Percentiles rank a stretch among this genome's conserved stretches.
phyloP scores from a whole-genome alignment of 768 basidiomycete species.

The Terana coerulea region DNA sequence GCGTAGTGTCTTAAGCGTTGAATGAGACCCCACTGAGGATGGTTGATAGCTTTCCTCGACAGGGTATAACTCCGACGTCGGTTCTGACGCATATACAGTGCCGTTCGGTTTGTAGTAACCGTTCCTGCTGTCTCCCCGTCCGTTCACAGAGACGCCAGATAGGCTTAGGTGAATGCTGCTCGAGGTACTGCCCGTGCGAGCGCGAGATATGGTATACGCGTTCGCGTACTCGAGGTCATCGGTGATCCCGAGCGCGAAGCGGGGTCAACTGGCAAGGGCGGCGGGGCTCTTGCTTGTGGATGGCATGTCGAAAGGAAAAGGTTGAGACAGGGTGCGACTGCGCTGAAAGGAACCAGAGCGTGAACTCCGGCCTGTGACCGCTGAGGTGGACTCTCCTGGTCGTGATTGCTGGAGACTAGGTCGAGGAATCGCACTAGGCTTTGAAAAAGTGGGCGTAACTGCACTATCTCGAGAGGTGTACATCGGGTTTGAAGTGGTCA shows the following conservation, averaged over 20 bases:
- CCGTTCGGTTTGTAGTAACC: conserved; percentile 21
- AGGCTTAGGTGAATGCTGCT: conserved; percentile 33
- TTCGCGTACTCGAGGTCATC: conserved; percentile 25
- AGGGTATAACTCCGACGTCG: conserved; percentile 28
- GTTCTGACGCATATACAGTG: conserved; percentile 14
- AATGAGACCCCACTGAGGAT: conserved; percentile 26
- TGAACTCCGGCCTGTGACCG: conserved; percentile 15
- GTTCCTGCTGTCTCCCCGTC: conserved; percentile 35
- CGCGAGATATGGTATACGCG: conserved; percentile 47
- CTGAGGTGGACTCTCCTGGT: conserved; percentile 24
- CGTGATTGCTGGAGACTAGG: conserved; percentile 39
- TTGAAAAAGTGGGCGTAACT: conserved; percentile 18
- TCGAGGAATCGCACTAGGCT: conserved; percentile 45
- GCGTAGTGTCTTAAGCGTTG: conserved; percentile 27
- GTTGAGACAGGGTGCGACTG: conserved; percentile 63
- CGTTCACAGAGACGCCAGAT: conserved; percentile 11
- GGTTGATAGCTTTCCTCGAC: conserved; percentile 22
- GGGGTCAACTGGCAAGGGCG: conserved; percentile 28
- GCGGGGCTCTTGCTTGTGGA: conserved; percentile 17
- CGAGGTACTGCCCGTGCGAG: conserved; percentile 38
- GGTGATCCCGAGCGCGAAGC: conserved; percentile 39
- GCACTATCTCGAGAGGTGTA: conserved; percentile 11
- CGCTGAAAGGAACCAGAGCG: conserved; percentile 36
- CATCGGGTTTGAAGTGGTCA: conserved; percentile 19
- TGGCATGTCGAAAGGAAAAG: conserved; percentile 41